Evolutionary conservation across 2,329 filamentous ascomycete genomes (phyloP).

Genomic region (Penicillium sp.): DNA sequence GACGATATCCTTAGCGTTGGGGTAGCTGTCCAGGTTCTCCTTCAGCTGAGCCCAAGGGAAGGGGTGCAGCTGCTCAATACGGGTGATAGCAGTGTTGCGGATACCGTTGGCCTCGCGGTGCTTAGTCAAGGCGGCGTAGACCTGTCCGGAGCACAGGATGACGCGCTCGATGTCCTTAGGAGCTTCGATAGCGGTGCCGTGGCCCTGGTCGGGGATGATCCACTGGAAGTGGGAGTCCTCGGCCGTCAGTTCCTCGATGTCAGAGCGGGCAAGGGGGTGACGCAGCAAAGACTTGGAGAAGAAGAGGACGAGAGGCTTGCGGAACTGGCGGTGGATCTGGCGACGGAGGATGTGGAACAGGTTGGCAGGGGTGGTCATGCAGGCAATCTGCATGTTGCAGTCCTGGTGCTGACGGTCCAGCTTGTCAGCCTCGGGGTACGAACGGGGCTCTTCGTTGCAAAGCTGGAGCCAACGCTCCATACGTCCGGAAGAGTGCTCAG

Average conservation of each 20-base stretch:
- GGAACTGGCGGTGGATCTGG: slow-evolving; percentile 99
- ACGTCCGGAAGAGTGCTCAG: slow-evolving; percentile 95
- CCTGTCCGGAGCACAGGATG: slow-evolving; percentile 90
- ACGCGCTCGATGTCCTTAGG: slow-evolving; percentile 90
- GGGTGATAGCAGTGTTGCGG: slow-evolving; percentile 88
- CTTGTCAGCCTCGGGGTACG: slow-evolving; percentile 85
- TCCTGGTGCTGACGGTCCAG: slow-evolving; percentile 97
- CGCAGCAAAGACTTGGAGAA: slow-evolving; percentile 97
- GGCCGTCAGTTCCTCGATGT: slow-evolving; percentile 84
- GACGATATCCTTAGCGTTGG: slow-evolving; percentile 95
- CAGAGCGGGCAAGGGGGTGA: slow-evolving; percentile 85
- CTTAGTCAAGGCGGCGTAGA: slow-evolving; percentile 86
- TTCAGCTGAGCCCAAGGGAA: slow-evolving; percentile 98
- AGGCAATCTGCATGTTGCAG: slow-evolving; percentile 98
- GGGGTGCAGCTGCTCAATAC: slow-evolving; percentile 95
- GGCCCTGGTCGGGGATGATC: slow-evolving; percentile 89
- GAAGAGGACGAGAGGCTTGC: slow-evolving; percentile 96
- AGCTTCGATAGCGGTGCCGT: slow-evolving; percentile 70
- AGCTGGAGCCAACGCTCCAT: slow-evolving; percentile 97
- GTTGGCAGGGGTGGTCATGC: slow-evolving; percentile 95
- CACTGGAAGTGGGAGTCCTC: slow-evolving; percentile 93
- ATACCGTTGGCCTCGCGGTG: slow-evolving; percentile 82
- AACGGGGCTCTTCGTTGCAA: slow-evolving; percentile 92
- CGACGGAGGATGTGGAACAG: slow-evolving; percentile 93
- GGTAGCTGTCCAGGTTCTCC: slow-evolving; percentile 95